Evolutionary conservation across 108 stramenopile genomes (phyloP).

Genomic region (Nitzschia sp.): DNA sequence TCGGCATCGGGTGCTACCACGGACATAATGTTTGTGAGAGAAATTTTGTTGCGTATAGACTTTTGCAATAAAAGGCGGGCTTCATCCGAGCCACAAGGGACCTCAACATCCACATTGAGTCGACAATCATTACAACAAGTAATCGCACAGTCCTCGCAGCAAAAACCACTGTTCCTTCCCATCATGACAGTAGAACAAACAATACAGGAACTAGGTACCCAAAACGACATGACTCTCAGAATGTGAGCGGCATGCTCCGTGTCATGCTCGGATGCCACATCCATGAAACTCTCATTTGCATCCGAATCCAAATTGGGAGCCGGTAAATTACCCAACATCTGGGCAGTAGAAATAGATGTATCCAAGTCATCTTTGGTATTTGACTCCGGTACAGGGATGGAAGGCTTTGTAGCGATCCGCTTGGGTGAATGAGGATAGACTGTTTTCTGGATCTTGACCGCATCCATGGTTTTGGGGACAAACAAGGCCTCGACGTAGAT

Average conservation of each 20-base stretch:
- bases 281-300: too few relatives aligned
- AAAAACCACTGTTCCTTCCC: conserved; percentile 58
- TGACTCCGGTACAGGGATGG: neutral
- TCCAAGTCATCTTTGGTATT: neutral
- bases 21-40: conserved; percentile 36
- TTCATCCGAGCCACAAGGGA: conserved; percentile 71
- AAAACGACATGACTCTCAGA: conserved; percentile 57
- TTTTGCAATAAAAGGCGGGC: conserved; percentile 52
- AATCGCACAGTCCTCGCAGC: conserved; percentile 74
- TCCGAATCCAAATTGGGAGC: neutral
- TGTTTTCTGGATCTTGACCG: neutral
- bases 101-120: conserved; percentile 67
- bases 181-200: conserved; percentile 43
- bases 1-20: conserved; percentile 49
- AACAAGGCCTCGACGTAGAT: conserved; percentile 46
- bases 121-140: conserved; percentile 80
- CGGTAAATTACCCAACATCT: neutral
- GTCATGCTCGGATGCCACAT: neutral
- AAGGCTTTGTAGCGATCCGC: neutral
- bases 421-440: neutral
- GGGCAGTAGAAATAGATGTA: neutral
- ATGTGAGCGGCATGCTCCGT: conserved; percentile 44
- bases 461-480: conserved; percentile 18
- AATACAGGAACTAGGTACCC: conserved; percentile 59
- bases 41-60: conserved; percentile 56